Evolutionary conservation across 176 grass and related monocot genomes (phyloP).

Genomic region (Cocos nucifera): DNA sequence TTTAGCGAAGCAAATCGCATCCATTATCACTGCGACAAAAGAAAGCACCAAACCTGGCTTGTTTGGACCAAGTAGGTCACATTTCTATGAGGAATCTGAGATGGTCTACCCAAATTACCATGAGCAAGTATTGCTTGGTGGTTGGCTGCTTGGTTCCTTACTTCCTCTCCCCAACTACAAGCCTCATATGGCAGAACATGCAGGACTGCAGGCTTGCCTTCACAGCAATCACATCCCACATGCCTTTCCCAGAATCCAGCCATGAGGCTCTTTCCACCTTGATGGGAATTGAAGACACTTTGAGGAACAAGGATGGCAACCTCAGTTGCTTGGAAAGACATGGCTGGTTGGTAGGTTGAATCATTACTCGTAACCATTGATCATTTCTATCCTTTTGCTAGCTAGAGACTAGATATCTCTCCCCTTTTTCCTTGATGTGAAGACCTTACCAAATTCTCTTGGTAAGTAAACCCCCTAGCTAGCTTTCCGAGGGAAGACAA

Average conservation of each 20-base stretch:
- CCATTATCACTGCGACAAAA: too few relatives aligned
- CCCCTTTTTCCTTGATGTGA: neutral
- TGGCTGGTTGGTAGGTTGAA: neutral
- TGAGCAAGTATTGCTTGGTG: neutral
- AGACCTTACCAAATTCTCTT: neutral
- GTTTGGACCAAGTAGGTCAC: too few relatives aligned
- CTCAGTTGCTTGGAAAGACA: neutral
- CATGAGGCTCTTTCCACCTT: neutral
- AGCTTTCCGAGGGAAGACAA: neutral
- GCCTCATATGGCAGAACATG: neutral
- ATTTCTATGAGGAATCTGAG: too few relatives aligned
- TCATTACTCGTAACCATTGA: neutral
- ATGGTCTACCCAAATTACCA: too few relatives aligned
- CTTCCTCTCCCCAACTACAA: neutral
- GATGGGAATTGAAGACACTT: neutral
- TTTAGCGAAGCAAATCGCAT: too few relatives aligned
- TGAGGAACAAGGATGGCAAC: neutral
- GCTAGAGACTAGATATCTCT: neutral
- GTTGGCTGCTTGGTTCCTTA: neutral
- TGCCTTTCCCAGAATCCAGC: neutral
- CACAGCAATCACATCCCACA: neutral
- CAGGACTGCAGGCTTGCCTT: slow-evolving; percentile 2
- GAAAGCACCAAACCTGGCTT: too few relatives aligned
- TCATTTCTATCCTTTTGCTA: neutral
- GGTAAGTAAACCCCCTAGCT: neutral